Base-by-base conservation (phyloP, 2,329 filamentous ascomycete species). In the Didymella exigua region DNA sequence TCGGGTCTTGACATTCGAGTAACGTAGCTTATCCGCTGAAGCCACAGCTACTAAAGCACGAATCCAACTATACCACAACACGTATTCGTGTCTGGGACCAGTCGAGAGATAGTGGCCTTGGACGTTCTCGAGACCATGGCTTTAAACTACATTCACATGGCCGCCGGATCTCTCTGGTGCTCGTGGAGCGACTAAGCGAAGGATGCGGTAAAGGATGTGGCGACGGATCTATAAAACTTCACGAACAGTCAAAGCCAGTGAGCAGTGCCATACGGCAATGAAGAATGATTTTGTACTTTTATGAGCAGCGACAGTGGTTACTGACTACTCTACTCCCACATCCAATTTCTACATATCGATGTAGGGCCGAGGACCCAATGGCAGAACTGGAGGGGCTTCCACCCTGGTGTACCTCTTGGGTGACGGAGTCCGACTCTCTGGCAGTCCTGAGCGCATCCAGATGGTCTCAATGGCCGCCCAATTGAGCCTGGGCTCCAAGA, bases 241-340 rank as follows among this genome's bases (percentile, higher is more conserved):
- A 37, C 47, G 4, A 43, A 43, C 18, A 11, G 41, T 19, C 33
- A 30, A 18, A 37, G 24, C 31, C 3, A 21, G 19, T 26, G 38
- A n/a, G 27, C 7, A 43, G 18, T 14, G 5, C 11, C 14, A 9
- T 23, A 24, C 11, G 21, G n/a, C 31, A 47, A 38, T 10, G 38
- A 48, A 54, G 43, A 54, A 54, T 54, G 50, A 54, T 54, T 54
- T 54, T 54, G n/a, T 54, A 31, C 50, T 54, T 54, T 54, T 54
- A 18, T n/a, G 34, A 11, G 38, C 38, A 54, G 44, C 16, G 24
- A 16, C 14, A 13, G 19, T 33, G n/a, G 45, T 24, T 48, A 38
- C 37, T 7, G 14, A 42, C 30, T 47, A 46, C 49, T 48, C 24
- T 43, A 21, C 19, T 43, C 5, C 38, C 30, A 10, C 37, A 48